These are phyloP conservation scores for Alternaria ethzedia DNA, from an alignment of 2,329 filamentous ascomycete genomes.

Conservation along the genomic window DNA sequence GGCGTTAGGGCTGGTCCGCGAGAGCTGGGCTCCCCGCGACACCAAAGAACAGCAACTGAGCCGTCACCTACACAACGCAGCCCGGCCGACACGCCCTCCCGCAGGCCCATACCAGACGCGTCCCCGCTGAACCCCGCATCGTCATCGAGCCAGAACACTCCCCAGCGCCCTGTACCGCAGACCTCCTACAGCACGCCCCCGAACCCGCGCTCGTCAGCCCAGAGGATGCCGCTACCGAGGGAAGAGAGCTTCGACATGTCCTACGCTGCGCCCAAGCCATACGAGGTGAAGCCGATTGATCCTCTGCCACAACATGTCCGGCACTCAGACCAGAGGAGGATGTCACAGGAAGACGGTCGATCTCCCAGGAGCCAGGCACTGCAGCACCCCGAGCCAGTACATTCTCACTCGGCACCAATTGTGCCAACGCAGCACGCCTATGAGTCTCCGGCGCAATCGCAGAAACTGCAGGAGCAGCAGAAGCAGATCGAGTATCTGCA, in stretches of 20 bases:
- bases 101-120: conserved; percentile 37
- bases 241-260: conserved; percentile 44
- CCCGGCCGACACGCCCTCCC: conserved; percentile 32
- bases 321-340: conserved; percentile 23
- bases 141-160: conserved; percentile 29
- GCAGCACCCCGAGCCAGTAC: conserved; percentile 43
- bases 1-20: conserved; percentile 43
- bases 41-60: conserved; percentile 28
- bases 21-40: conserved; percentile 44
- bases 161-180: conserved; percentile 33
- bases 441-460: conserved; percentile 20
- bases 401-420: conserved; percentile 55
- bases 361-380: conserved; percentile 30
- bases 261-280: conserved; percentile 45
- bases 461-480: conserved; percentile 17
- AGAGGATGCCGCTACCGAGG: conserved; percentile 25
- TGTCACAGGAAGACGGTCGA: conserved; percentile 39
- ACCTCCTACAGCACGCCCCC: conserved; percentile 29
- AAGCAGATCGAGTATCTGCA: conserved; percentile 20
- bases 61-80: conserved; percentile 27
- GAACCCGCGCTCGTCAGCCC: conserved; percentile 32
- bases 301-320: conserved; percentile 31
- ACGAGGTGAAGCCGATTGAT: conserved; percentile 43
- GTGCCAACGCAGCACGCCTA: conserved; percentile 46
- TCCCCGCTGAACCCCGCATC: conserved; percentile 29